phyloP scores from a whole-genome alignment of 192 early-diverging fungal genomes.

The Backusella tarrabulga region DNA sequence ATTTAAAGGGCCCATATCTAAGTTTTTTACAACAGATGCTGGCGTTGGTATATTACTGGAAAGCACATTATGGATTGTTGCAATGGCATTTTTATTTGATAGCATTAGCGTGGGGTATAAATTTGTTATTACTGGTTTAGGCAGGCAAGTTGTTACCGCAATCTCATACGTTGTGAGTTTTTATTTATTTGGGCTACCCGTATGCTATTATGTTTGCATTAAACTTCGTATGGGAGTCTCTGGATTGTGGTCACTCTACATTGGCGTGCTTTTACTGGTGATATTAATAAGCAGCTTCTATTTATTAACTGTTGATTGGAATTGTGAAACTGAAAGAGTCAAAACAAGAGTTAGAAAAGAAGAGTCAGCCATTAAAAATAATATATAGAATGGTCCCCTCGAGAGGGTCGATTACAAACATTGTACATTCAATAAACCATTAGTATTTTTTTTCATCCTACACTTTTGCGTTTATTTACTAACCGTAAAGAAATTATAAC shows the following conservation, averaged over 20 bases:
- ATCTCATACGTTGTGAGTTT: conserved; percentile 52
- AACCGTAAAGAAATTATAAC: neutral
- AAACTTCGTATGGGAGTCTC: conserved; percentile 47
- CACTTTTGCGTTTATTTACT: neutral
- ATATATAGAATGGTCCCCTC: neutral
- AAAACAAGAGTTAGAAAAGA: conserved; percentile 13
- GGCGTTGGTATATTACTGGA: conserved; percentile 40
- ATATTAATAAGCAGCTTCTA: conserved; percentile 6
- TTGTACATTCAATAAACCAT: neutral
- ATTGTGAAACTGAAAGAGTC: conserved; percentile 9
- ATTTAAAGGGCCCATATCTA: neutral
- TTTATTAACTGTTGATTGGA: conserved; percentile 21
- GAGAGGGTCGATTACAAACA: neutral
- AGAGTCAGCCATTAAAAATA: neutral
- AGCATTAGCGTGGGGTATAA: conserved; percentile 54
- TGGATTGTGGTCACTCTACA: conserved; percentile 62
- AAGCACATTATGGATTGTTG: conserved; percentile 52
- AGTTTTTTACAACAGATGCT: conserved; percentile 58
- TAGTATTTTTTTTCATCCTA: neutral
- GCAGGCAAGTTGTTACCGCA: conserved; percentile 65
- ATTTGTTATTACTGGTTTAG: conserved; percentile 74
- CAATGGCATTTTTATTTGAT: conserved; percentile 58
- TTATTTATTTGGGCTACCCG: conserved; percentile 66
- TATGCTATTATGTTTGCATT: conserved; percentile 57
- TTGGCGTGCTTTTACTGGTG: conserved; percentile 32